These are phyloP conservation scores for Geotrichum europaeum DNA, from an alignment of 1,139 yeast genomes.

Conservation along the genomic window DNA sequence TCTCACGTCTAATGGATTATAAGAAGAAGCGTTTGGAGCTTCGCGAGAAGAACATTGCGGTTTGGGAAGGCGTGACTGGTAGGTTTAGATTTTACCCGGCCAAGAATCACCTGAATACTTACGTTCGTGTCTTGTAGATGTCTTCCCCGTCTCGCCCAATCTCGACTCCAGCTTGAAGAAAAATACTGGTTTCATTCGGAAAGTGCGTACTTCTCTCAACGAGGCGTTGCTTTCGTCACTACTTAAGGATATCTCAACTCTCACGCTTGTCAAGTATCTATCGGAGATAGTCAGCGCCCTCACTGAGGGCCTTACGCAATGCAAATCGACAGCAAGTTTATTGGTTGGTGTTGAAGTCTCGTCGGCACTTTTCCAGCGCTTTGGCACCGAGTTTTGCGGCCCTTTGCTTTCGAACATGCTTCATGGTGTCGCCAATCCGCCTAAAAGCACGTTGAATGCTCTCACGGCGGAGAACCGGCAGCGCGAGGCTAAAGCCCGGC, in stretches of 20 bases:
- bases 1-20: constrained; percentile 8
- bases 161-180: constrained; percentile 77
- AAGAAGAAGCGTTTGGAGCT: constrained; percentile 34
- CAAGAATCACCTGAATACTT: neutral
- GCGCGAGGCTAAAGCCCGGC: constrained; percentile 43
- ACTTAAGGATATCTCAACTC: constrained; percentile 54
- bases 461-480: constrained; percentile 34
- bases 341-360: constrained; percentile 60
- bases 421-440: constrained; percentile 42
- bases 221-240: constrained; percentile 45
- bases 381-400: constrained; percentile 49
- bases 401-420: constrained; percentile 46
- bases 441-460: constrained; percentile 28
- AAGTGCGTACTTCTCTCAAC: constrained; percentile 52
- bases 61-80: constrained; percentile 49
- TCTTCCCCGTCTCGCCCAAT: constrained; percentile 33
- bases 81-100: constrained; percentile 6
- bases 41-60: constrained; percentile 40
- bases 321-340: constrained; percentile 54
- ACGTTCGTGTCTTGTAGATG: constrained; percentile 17
- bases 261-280: constrained; percentile 70
- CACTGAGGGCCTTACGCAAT: constrained; percentile 55
- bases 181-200: constrained; percentile 75
- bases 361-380: constrained; percentile 74
- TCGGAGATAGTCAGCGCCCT: constrained; percentile 63